Evolutionary conservation across 73 alveolate genomes (phyloP).

Genomic region (Blepharisma stoltei): DNA sequence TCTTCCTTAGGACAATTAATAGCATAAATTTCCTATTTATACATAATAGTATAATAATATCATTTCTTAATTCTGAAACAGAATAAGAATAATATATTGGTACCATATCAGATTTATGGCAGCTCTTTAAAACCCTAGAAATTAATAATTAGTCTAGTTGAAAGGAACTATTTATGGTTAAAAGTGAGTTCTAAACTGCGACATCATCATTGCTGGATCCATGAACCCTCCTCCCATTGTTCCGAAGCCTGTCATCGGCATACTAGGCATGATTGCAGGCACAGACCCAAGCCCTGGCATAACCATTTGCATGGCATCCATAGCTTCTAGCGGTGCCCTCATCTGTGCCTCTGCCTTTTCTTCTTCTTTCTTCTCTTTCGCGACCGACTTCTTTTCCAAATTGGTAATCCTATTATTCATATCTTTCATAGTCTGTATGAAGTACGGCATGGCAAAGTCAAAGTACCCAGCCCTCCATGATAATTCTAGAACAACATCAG

Average conservation of each 20-base stretch:
- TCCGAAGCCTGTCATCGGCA: neutral
- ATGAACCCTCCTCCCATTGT: too few species aligned
- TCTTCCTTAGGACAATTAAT: too few species aligned
- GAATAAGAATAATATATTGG: too few species aligned
- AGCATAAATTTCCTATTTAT: too few species aligned
- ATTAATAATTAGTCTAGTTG: too few species aligned
- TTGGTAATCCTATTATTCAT: conserved; percentile 81
- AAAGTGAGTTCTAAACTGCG: too few species aligned
- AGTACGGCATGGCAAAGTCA: conserved; percentile 97
- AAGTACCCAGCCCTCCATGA: conserved; percentile 96
- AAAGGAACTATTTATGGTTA: too few species aligned
- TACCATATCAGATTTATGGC: too few species aligned
- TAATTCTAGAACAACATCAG: conserved; percentile 95
- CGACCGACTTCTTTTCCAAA: conserved; percentile 87
- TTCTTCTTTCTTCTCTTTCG: conserved; percentile 91
- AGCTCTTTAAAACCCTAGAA: too few species aligned
- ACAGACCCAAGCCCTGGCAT: conserved; percentile 36
- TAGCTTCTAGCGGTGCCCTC: conserved; percentile 66
- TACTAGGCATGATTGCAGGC: neutral
- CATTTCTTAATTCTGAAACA: too few species aligned
- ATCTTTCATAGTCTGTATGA: conserved; percentile 95
- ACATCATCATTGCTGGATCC: too few species aligned
- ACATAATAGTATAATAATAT: too few species aligned
- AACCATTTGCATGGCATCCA: conserved; percentile 48
- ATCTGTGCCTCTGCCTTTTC: conserved; percentile 50